Evolutionary conservation across 169 alveolate species (phyloP), one percentile per base, ranked within the genome.

Genomic region (Eimeria praecox): DNA sequence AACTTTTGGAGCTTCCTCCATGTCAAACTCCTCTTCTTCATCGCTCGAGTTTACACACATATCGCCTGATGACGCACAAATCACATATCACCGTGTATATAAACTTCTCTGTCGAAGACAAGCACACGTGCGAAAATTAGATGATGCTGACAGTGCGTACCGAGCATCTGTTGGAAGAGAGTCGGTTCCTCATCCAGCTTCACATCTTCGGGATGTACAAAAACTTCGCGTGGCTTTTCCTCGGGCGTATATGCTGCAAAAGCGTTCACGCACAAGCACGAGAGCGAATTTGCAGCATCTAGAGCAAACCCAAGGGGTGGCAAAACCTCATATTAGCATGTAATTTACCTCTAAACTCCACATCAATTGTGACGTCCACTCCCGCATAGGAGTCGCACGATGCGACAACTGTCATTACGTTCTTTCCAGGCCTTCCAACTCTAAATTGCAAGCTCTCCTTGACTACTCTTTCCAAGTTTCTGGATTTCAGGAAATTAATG

Each of bases 91-190:
- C 20, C n/a, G 71, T 69, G n/a, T 14, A 27, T 35, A 40, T 24
- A 18, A 62, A 8, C 54, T 30, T 35, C 27, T 49, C 30, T n/a
- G 30, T 82, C 22, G n/a, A 82, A n/a, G 38, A 30, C 30, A 38
- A 59, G n/a, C 62, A 38, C 3, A 27, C 71, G 93, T 22, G 90
- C 12, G n/a, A 82, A 40, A 3, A n/a, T 82, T 20, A 30, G 12
- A 40, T 10, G 20, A 33, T 49, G 49, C 71, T 49, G n/a, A 16
- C 38, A 4, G 49, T 27, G 18, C 86, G 69, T 46, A 94, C 97
- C 97, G 52, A 95, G 90, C 94, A 95, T 95, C 95, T 95, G 97
- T 85, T 95, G 97, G 90, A 95, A 90, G 59, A 95, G 96, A 30
- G 95, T 90, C 38, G 97, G 95, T 62, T 90, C 95, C 62, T 80